phyloP scores from a whole-genome alignment of 345 rosid genomes.

The Salix brachista region DNA sequence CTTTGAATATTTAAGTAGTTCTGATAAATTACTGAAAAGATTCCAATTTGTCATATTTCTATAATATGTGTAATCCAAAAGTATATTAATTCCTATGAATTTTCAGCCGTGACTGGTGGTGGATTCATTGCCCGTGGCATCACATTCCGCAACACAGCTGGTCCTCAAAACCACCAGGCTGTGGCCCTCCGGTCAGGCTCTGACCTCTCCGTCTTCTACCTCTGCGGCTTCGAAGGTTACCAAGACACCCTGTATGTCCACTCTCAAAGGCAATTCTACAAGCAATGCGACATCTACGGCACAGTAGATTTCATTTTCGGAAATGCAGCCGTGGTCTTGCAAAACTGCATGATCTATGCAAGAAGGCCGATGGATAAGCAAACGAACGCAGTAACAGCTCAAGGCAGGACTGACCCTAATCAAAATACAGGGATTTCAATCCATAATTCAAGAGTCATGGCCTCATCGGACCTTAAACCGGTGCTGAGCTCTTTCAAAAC shows the following conservation, averaged over 20 bases:
- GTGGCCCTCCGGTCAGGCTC: conserved; percentile 87
- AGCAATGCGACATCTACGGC: conserved; percentile 74
- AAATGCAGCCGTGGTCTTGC: conserved; percentile 73
- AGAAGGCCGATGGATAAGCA: conserved; percentile 64
- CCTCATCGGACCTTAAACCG: conserved; percentile 65
- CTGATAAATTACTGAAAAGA: too few relatives aligned
- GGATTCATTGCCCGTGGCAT: conserved; percentile 58
- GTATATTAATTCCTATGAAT: neutral
- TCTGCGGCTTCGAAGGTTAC: conserved; percentile 69
- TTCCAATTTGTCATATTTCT: too few relatives aligned
- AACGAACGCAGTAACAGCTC: conserved; percentile 64
- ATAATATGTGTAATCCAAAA: too few relatives aligned
- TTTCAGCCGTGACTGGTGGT: conserved; percentile 55
- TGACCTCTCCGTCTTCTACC: conserved; percentile 77
- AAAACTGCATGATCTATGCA: conserved; percentile 72
- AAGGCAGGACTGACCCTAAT: conserved; percentile 75
- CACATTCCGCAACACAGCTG: conserved; percentile 64
- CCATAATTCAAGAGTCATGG: conserved; percentile 68
- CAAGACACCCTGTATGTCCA: conserved; percentile 86
- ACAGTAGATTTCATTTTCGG: conserved; percentile 90
- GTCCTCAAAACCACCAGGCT: conserved; percentile 64
- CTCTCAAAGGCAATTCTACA: conserved; percentile 81
- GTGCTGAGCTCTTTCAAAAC: conserved; percentile 50
- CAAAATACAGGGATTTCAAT: conserved; percentile 83
- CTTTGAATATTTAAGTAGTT: neutral